Evolutionary conservation across 805 yeast genomes (phyloP), one percentile per base, ranked within the genome.

Genomic region (Saccharomycopsis sp.): DNA sequence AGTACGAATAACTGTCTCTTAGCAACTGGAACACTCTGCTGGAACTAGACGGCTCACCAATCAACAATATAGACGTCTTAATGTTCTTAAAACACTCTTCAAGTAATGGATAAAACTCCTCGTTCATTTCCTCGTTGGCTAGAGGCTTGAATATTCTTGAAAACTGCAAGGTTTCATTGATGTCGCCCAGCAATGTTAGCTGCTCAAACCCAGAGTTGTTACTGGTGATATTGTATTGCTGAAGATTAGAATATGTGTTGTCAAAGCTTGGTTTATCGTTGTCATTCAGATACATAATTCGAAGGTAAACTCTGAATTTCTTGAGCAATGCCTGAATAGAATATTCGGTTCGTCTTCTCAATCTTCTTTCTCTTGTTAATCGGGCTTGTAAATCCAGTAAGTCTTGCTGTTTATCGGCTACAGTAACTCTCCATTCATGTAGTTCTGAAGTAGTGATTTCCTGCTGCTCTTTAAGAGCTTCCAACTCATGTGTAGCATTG

Each of bases 51-150:
- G 19, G 34, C 19, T 54, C 54, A 8, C 57, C 60, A n/a, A 57
- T 24, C 7, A 57, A 7, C 9, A 57, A 17, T 7, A 57, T 23
- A 2, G 57, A 53, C 2, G 34, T 53, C 3, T 57, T 57, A 14
- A 47, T n/a, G 20, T 23, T 20, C 15, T 57, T 57, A 8, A 57
- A 54, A 22, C 51, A 3, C 12, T 54, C 54, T 20, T 57, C 65
- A 22, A 52, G 2, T 17, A 57, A 53, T 5, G 12, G 19, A 34
- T 47, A 51, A 35, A 52, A 57, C 41, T 57, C 53, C 24, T 57
- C 54, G 29, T 25, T 22, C 56, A 53, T 53, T 15, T 41, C 15
- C 52, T 29, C 14, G 54, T 19, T 38, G 25, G 53, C 14, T 2
- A 50, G 8, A 15, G 25, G 12, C 17, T 35, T 19, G 19, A 55